Evolutionary conservation across 2,329 filamentous ascomycete genomes (phyloP).

Genomic region (Dactylellina haptotyla): DNA sequence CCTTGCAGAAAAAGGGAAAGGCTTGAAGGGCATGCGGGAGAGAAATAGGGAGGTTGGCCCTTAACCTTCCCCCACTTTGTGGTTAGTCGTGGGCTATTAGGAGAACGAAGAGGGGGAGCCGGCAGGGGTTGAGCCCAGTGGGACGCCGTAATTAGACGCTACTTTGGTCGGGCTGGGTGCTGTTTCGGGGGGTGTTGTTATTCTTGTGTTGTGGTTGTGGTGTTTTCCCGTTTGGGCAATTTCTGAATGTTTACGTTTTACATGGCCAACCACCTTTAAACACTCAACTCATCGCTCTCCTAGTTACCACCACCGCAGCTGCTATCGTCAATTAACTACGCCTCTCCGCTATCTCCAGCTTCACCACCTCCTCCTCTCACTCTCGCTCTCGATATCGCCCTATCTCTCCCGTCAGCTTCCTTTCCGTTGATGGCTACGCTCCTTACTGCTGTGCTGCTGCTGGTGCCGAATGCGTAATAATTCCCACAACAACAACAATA

Average conservation of each 20-base stretch:
- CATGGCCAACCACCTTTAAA: conserved; percentile 55
- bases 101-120: too few species aligned
- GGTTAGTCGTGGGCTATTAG: too few species aligned
- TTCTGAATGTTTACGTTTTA: conserved; percentile 54
- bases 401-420: not conserved
- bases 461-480: too few species aligned
- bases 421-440: conserved; percentile 48
- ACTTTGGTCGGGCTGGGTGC: too few species aligned
- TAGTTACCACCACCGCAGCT: conserved; percentile 23
- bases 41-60: too few species aligned
- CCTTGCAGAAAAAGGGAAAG: conserved; percentile 1
- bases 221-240: conserved; percentile 51
- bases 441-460: conserved; percentile 23
- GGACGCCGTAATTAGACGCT: conserved; percentile 2
- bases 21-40: too few species aligned
- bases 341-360: conserved; percentile 32
- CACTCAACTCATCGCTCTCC: conserved; percentile 50
- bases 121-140: too few species aligned
- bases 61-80: not conserved
- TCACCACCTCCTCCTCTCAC: conserved; percentile 12
- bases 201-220: conserved; percentile 22
- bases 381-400: not conserved
- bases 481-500: not conserved
- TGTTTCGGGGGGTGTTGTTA: not conserved
- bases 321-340: conserved; percentile 3